Percentiles rank a stretch among this genome's conserved stretches.
These are phyloP conservation scores for Ustilago cynodontis DNA, from an alignment of 1,284 basidiomycete genomes.

Conservation along the genomic window DNA sequence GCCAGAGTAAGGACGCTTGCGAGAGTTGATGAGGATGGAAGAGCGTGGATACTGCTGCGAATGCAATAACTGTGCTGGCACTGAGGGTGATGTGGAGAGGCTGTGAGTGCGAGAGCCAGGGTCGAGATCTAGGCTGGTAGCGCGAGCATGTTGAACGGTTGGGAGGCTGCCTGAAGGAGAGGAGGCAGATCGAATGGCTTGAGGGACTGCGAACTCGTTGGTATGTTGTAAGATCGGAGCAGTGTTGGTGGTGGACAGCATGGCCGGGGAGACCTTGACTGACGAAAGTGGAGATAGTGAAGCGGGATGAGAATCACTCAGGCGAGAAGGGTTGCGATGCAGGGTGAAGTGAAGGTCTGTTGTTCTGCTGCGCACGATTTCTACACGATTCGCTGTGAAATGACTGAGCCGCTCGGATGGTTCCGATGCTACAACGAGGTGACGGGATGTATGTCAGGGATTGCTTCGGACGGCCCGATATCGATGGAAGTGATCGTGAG, in stretches of 20 bases:
- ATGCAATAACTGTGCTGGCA: conserved; percentile 9
- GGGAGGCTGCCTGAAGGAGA: conserved; percentile 32
- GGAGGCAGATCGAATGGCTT: conserved; percentile 34
- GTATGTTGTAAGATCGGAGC: conserved; percentile 34
- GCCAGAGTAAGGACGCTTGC: conserved; percentile 41
- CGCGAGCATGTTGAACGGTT: conserved; percentile 25
- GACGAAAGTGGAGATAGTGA: neutral
- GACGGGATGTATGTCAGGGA: neutral
- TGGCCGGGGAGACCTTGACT: conserved; percentile 6
- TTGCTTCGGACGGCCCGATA: neutral
- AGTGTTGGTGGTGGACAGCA: conserved; percentile 40
- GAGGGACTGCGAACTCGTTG: conserved; percentile 27
- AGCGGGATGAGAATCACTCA: neutral
- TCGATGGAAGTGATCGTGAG: neutral
- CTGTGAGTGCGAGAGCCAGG: conserved; percentile 14
- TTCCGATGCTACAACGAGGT: neutral
- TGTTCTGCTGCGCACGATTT: neutral
- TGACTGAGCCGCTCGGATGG: neutral
- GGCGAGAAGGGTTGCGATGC: neutral
- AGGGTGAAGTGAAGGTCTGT: neutral
- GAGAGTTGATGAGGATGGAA: conserved; percentile 52
- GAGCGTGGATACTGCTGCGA: conserved; percentile 31
- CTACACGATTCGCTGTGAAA: neutral
- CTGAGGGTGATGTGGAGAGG: conserved; percentile 29
- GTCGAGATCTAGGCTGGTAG: conserved; percentile 38